Evolutionary conservation across 805 yeast genomes (phyloP), one percentile per base, ranked within the genome.

Genomic region (Diddensiella transvaalensis): DNA sequence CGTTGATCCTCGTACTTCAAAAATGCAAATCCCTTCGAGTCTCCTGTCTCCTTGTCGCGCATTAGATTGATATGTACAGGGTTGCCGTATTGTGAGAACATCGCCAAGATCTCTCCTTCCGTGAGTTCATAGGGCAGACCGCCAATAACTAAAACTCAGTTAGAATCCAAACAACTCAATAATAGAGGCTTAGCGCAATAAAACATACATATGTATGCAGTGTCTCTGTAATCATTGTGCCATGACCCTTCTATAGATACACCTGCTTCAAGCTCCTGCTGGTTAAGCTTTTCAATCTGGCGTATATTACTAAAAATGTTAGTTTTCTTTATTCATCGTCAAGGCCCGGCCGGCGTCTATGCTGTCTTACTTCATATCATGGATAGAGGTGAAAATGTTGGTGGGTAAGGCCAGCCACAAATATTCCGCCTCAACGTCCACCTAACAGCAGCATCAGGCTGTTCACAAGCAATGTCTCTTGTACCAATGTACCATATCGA

Each of bases 11-110:
- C 91, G 59, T 87, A 91, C 64, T 87, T 86, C 55, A 91, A 64
- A 68, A 82, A 89, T 3, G 84, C 93, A 71, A 83, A 87, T 4
- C 96, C 93, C 47, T 75, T 73, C 1, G 87, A 51, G 22, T 53
- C 51, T 1, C 97, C 97, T 0, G 84, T 75, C 2, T 72, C 76
- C 49, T 70, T 72, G 59, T 87, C 91, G 49, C 91, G 74, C 22
- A 79, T 76, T 44, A 90, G 68, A 44, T 82, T 79, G 30, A 91
- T 62, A 56, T 85, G 86, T 0, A 85, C 83, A 0, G 96, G 96
- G 17, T 82, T 76, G 0, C 98, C 98, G 64, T 78, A 91, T 60
- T 91, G 97, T 1, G 96, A 85, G 62, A 91, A 91, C 26, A 90
- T 78, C 0, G 80, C 75, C 4, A 89, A 59, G 0, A 91, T 64